Conservation (phyloP, 139 green algal genomes). For the Chlamydomonas sp. region DNA sequence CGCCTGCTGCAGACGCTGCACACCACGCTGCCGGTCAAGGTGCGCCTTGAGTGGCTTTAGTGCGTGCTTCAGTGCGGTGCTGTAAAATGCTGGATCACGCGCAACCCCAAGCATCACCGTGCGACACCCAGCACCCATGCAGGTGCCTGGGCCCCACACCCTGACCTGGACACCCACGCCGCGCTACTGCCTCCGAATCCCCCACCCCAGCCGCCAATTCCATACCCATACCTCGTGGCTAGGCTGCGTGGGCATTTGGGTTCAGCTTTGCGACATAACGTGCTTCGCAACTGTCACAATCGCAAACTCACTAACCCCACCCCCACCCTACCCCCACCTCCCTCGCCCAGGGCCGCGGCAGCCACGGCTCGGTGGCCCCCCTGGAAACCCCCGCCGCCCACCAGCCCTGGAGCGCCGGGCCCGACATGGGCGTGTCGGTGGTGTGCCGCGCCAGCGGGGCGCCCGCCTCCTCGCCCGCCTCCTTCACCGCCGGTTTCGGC, state of each 20-base stretch:
- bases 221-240: too few species aligned
- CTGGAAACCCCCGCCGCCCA: neutral
- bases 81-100: neutral
- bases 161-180: too few species aligned
- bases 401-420: neutral
- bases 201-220: too few species aligned
- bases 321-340: neutral
- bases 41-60: neutral
- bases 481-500: neutral
- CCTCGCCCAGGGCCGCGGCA: neutral
- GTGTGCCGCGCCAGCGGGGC: neutral
- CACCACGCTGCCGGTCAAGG: slow-evolving; percentile 15
- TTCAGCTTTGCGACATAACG: neutral
- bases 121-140: neutral
- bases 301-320: neutral
- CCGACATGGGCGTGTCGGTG: slow-evolving; percentile 3
- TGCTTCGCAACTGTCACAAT: neutral
- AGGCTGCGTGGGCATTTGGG: too few species aligned
- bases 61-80: neutral
- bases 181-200: too few species aligned
- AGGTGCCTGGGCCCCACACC: too few species aligned
- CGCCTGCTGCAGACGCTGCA: slow-evolving; percentile 20
- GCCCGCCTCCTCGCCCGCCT: neutral
- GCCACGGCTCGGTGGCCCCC: neutral
- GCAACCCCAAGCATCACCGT: neutral